A percentile compares a stretch with the other conserved stretches of the same genome.
Conservation (phyloP, 179 eudicot species). For the Kewa caespitosa region DNA sequence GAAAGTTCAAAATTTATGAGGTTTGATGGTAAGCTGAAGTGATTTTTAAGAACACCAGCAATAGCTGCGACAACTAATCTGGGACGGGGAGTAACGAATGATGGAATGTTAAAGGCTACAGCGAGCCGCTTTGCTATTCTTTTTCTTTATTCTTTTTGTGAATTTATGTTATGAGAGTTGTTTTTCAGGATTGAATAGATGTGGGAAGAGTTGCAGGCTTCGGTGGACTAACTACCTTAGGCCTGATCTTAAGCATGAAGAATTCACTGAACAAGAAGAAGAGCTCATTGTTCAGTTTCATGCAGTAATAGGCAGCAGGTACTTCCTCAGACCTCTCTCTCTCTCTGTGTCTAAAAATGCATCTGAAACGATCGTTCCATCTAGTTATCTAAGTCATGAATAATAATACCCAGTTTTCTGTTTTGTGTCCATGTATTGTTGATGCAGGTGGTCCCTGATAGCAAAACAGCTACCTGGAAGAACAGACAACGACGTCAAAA, state of each 20-base stretch:
- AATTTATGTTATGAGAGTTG: slow-evolving; percentile 1
- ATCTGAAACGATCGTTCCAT: not conserved
- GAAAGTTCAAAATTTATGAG: too few relatives aligned
- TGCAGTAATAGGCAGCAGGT: slow-evolving; percentile 89
- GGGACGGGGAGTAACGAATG: too few relatives aligned
- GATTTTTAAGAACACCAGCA: too few relatives aligned
- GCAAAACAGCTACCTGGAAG: slow-evolving; percentile 84
- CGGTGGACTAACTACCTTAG: slow-evolving; percentile 92
- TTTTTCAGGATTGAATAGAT: slow-evolving; percentile 74
- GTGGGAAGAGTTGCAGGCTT: slow-evolving; percentile 94
- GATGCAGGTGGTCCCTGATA: slow-evolving; percentile 79
- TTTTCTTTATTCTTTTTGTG: not conserved
- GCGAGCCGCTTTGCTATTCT: not conserved
- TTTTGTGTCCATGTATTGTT: slow-evolving; percentile 12
- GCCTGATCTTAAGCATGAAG: slow-evolving; percentile 88
- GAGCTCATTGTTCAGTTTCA: slow-evolving; percentile 74
- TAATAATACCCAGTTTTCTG: not conserved
- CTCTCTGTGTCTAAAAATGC: not conserved
- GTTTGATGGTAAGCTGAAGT: too few relatives aligned
- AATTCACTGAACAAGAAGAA: slow-evolving; percentile 79
- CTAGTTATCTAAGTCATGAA: not conserved
- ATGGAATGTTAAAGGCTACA: too few relatives aligned
- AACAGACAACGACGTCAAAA: slow-evolving; percentile 92
- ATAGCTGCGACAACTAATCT: too few relatives aligned
- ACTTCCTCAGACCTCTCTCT: slow-evolving; percentile 7